Base-by-base conservation (phyloP, 164 flowering plant species). In the Tetracentron sinense region DNA sequence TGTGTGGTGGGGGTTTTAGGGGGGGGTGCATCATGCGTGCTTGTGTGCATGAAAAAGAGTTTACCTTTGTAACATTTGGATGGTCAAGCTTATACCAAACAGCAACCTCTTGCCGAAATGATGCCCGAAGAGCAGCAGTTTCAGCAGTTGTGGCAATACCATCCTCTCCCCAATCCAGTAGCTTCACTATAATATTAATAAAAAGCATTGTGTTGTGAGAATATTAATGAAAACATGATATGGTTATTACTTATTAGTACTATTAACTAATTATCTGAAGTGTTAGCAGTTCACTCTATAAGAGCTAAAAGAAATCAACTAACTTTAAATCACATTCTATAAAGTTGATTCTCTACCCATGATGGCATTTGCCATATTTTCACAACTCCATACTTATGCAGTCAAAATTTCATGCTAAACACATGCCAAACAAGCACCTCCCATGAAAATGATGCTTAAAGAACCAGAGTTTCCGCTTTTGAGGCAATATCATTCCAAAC, bases 1-100 rank as follows among this genome's bases (percentile, higher is more conserved):
- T n/a, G n/a, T n/a, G n/a, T n/a, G n/a, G n/a, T n/a, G n/a, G n/a
- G n/a, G n/a, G n/a, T n/a, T n/a, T n/a, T n/a, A n/a, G n/a, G n/a
- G n/a, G n/a, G n/a, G n/a, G n/a, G n/a, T n/a, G n/a, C n/a, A n/a
- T n/a, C n/a, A n/a, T n/a, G n/a, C n/a, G n/a, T n/a, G n/a, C n/a
- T n/a, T 20, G 7, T 23, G 25, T 20, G 23, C 16, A 23, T 46
- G 16, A 44, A 54, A 54, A 28, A 63, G 57, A 12, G 25, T 35
- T 62, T 69, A 90, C 98, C 84, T 86, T 88, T 31, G 98, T 88
- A 56, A 93, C 95, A 77, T 93, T 93, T 26, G 91, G 92, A 77
- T 93, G 95, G 77, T 93, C 89, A 74, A 93, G 98, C 71, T 89
- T 90, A 57, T 90, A 89, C 97, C 98, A 93, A 38, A 93, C 97